Evolutionary conservation across 1,284 basidiomycete species (phyloP).

Genomic region (Marasmius tenuissimus): DNA sequence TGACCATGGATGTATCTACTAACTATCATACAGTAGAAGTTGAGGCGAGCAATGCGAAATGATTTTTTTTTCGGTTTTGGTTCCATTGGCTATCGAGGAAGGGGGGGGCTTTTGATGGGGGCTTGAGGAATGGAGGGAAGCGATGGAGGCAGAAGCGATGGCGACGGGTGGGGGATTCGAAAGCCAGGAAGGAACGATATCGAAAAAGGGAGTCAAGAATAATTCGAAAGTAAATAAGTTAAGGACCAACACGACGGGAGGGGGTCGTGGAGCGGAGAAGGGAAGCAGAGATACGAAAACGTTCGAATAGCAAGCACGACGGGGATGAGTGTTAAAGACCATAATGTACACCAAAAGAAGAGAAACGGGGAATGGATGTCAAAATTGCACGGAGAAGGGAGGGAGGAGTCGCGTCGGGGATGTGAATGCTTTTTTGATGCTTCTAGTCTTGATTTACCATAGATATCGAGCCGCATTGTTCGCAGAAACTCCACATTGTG

Average conservation of each 20-base stretch:
- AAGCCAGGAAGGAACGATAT: not conserved
- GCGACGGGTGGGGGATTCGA: not conserved
- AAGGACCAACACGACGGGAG: not conserved
- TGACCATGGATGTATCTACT: not conserved
- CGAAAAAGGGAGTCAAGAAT: not conserved
- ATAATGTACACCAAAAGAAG: conserved; percentile 5
- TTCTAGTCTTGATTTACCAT: conserved; percentile 75
- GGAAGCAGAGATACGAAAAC: not conserved
- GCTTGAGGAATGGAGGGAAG: no score
- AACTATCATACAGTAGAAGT: conserved; percentile 9
- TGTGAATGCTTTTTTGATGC: not conserved
- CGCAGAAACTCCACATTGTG: conserved; percentile 85
- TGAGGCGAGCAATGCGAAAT: conserved; percentile 1
- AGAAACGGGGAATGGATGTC: conserved; percentile 7
- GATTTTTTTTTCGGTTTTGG: not conserved
- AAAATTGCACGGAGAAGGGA: not conserved
- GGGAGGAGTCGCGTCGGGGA: not conserved
- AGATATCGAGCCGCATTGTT: conserved; percentile 83
- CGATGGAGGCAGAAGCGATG: not conserved
- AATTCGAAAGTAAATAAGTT: not conserved
- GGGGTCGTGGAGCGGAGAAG: not conserved
- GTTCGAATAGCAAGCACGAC: conserved; percentile 3
- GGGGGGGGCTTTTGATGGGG: not conserved
- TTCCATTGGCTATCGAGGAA: not conserved
- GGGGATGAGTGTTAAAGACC: conserved; percentile 7